Percentiles rank a stretch among this genome's conserved stretches.
Evolutionary conservation across 1,284 basidiomycete species (phyloP).

Genomic region (Termitomyces sp.): DNA sequence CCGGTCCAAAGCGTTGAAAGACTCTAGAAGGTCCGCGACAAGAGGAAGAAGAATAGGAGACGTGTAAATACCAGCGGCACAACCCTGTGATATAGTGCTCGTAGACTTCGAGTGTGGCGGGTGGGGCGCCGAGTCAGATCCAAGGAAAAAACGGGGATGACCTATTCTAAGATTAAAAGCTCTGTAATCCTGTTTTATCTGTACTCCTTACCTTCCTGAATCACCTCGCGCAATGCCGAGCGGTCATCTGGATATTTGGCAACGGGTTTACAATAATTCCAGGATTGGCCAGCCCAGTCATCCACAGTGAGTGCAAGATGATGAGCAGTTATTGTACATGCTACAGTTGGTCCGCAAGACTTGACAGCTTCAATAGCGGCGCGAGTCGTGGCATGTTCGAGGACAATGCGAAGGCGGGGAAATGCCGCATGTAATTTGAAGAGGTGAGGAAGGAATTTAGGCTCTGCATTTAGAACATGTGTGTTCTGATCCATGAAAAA

Average conservation of each 20-base stretch:
- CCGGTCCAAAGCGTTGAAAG: constrained; percentile 78
- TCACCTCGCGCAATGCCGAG: constrained; percentile 76
- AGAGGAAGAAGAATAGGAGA: constrained; percentile 87
- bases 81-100: constrained; percentile 66
- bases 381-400: constrained; percentile 98
- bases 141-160: constrained; percentile 95
- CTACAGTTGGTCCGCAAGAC: constrained; percentile 83
- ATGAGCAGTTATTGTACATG: constrained; percentile 96
- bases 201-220: constrained; percentile 60
- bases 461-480: constrained; percentile 93
- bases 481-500: constrained; percentile 56
- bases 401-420: constrained; percentile 91
- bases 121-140: constrained; percentile 97
- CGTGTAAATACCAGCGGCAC: constrained; percentile 93
- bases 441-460: constrained; percentile 87
- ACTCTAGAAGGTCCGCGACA: constrained; percentile 80
- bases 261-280: constrained; percentile 98
- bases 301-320: constrained; percentile 94
- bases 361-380: constrained; percentile 92
- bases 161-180: constrained; percentile 38
- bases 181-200: background rate
- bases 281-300: constrained; percentile 95
- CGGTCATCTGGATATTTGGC: constrained; percentile 96
- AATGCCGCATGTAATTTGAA: constrained; percentile 80
- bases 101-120: constrained; percentile 77